Conservation (phyloP, 805 yeast genomes). For the Zygotorulaspora danielsina region DNA sequence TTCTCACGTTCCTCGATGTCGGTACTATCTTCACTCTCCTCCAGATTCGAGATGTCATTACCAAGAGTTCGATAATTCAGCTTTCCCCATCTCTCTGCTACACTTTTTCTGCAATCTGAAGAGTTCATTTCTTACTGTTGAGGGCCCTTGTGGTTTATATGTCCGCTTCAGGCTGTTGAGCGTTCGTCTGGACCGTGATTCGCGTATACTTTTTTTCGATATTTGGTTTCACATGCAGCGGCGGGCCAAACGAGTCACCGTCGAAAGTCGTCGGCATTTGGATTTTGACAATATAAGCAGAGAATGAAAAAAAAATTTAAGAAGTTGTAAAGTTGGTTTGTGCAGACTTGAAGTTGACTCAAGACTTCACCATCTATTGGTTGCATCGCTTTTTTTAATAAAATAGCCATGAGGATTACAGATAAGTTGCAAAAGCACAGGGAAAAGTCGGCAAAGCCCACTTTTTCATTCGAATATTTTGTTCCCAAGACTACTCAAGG, state of each 20-base stretch:
- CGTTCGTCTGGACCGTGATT: no score
- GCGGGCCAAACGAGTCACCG: conserved; percentile 1
- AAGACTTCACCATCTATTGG: no score
- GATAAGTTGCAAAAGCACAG: conserved; percentile 37
- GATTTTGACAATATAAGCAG: conserved; percentile 1
- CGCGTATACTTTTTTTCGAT: background rate
- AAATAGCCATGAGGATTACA: conserved; percentile 37
- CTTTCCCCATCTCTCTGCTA: conserved; percentile 20
- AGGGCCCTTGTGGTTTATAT: no score
- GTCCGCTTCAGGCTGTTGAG: no score
- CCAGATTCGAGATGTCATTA: background rate
- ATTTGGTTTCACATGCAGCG: background rate
- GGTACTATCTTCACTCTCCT: conserved; percentile 4
- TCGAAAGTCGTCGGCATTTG: background rate
- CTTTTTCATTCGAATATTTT: conserved; percentile 94
- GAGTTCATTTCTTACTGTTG: conserved; percentile 1
- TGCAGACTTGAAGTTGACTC: no score
- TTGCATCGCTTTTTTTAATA: no score
- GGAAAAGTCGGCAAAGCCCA: conserved; percentile 43
- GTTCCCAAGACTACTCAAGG: conserved; percentile 98
- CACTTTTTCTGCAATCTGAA: conserved; percentile 18
- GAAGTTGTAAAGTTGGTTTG: no score
- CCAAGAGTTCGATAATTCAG: conserved; percentile 10
- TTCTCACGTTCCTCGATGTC: conserved; percentile 5
- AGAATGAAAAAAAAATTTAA: background rate